Conservation (phyloP, 768 basidiomycete species). For the Stropharia rugosoannulata region DNA sequence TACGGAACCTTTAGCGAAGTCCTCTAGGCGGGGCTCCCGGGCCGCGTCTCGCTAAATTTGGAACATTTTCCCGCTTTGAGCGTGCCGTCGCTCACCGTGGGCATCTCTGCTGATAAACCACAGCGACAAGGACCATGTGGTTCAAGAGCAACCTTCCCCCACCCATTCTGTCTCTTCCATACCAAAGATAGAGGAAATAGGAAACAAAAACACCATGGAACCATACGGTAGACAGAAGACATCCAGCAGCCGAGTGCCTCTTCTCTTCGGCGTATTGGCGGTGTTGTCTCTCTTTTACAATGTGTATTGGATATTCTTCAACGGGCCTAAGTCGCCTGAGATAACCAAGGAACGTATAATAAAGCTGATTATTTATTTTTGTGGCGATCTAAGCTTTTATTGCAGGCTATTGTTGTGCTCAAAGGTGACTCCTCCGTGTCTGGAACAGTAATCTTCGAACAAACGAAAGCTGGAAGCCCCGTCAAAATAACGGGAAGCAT, state of each 20-base stretch:
- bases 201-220: background rate
- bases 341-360: conserved; percentile 2
- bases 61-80: background rate
- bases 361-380: too few species aligned
- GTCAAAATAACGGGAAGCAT: conserved; percentile 66
- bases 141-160: background rate
- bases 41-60: background rate
- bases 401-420: conserved; percentile 49
- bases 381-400: background rate
- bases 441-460: conserved; percentile 69
- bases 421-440: conserved; percentile 57
- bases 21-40: too few species aligned
- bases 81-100: background rate
- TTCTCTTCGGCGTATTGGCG: background rate
- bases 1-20: too few species aligned
- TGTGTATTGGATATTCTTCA: conserved; percentile 1
- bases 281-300: conserved; percentile 1
- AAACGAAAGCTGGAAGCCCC: conserved; percentile 44
- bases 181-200: background rate
- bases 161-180: background rate
- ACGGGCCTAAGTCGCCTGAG: background rate
- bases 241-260: background rate
- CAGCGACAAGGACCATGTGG: background rate
- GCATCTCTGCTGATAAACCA: background rate
- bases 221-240: conserved; percentile 9